Percentiles rank a stretch among this genome's conserved stretches.
Evolutionary conservation across 202 grass and related monocot genomes (phyloP).

Genomic region (Setaria italica): DNA sequence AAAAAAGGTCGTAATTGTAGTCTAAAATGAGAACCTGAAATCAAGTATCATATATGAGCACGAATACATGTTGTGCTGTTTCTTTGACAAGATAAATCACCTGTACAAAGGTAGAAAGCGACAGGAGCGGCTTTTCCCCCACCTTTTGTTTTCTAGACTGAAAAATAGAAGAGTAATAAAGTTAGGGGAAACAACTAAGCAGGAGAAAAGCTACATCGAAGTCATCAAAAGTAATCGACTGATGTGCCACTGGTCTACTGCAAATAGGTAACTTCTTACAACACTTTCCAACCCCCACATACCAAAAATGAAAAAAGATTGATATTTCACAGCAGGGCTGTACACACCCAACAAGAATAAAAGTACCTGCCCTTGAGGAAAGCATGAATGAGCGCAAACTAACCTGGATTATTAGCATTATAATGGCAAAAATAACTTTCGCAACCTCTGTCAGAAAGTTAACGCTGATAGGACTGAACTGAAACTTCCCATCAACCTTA

Average conservation of each 20-base stretch:
- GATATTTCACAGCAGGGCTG: not conserved
- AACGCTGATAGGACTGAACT: constrained; percentile 91
- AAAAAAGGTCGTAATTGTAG: not conserved
- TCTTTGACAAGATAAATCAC: constrained; percentile 53
- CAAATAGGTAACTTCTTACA: constrained; percentile 23
- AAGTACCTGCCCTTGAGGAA: constrained; percentile 45
- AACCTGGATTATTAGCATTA: constrained; percentile 95
- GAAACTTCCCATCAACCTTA: constrained; percentile 96
- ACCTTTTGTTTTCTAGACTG: constrained; percentile 96
- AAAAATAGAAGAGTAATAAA: constrained; percentile 47
- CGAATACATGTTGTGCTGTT: not conserved
- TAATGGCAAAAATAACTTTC: constrained; percentile 90
- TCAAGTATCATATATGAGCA: constrained; percentile 31
- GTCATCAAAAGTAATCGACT: constrained; percentile 16
- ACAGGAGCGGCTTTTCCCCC: constrained; percentile 93
- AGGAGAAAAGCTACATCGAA: constrained; percentile 24
- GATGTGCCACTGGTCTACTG: not conserved
- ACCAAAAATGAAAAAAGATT: constrained; percentile 17
- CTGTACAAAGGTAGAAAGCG: constrained; percentile 94
- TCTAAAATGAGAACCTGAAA: constrained; percentile 22
- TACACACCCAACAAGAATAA: not conserved
- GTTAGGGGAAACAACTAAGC: constrained; percentile 33
- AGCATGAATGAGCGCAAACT: constrained; percentile 43
- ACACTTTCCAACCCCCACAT: constrained; percentile 4
- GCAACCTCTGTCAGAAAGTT: constrained; percentile 92